Base-by-base conservation (phyloP, 2,329 filamentous ascomycete species). In the Monilinia aucupariae region DNA sequence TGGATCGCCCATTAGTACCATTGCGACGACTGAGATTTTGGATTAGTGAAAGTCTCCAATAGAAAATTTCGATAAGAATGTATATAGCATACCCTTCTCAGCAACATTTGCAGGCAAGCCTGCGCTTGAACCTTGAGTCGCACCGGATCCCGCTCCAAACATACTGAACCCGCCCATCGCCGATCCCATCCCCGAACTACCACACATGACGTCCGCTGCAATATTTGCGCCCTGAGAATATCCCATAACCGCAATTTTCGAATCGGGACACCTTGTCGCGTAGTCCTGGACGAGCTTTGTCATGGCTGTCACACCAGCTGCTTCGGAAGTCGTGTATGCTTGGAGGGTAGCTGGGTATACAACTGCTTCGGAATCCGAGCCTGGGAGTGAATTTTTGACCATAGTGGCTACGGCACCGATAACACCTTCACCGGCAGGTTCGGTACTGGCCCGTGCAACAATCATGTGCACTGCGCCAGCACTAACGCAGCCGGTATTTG, bases 1-100 rank as follows among this genome's bases (percentile, higher is more conserved):
- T 9, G 75, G 75, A 61, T 76, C 75, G 13, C 74, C 75, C 69
- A 76, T 75, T 49, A 74, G 69, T n/a, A 73, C 68, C 22, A 74
- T 69, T 25, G 73, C 74, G n/a, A 71, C 65, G 54, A 70, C 67
- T 30, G 65, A 56, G 20, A 58, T 65, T 61, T 69, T 68, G 3
- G 53, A 67, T 70, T 56, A 56, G 22, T 15, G 20, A 8, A 8
- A 47, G 17, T 15, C 6, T 30, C 4, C 20, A 17, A 22, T 32
- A 4, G 10, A 8, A 17, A 9, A 39, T 15, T 17, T 22, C 25
- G 2, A 6, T 9, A 1, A 32, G 20, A 25, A 7, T 30, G 7
- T 30, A 47, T 10, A 32, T 1, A 32, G 32, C 58, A 32, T 22
- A 60, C 58, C 58, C 32, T 60, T 60, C 10, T n/a, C 41, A 41